Percentiles rank a stretch among this genome's conserved stretches.
Evolutionary conservation across 2,329 filamentous ascomycete genomes (phyloP).

Genomic region (Penicillium sp.): DNA sequence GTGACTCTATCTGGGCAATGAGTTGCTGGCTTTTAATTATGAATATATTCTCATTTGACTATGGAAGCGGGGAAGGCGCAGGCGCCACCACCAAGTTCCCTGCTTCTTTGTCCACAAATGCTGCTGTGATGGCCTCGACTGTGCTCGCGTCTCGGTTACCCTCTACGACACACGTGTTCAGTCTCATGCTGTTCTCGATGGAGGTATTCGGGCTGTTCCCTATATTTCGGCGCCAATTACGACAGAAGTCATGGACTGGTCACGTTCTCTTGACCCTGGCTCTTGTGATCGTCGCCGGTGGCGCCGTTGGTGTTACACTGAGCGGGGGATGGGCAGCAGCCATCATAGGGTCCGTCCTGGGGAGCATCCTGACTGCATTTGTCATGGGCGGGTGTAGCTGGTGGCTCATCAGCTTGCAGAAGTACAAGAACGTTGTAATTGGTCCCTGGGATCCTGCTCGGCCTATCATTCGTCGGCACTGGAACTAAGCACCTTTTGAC

Average conservation of each 20-base stretch:
- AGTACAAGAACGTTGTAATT: slow-evolving; percentile 98
- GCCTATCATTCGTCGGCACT: slow-evolving; percentile 55
- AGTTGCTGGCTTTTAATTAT: slow-evolving; percentile 89
- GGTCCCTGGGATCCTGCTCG: slow-evolving; percentile 96
- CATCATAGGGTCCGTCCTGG: slow-evolving; percentile 72
- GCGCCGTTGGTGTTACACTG: slow-evolving; percentile 66
- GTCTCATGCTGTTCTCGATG: slow-evolving; percentile 90
- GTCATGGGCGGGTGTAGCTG: slow-evolving; percentile 92
- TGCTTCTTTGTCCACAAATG: slow-evolving; percentile 81
- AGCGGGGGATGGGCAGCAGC: slow-evolving; percentile 55
- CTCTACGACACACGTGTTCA: slow-evolving; percentile 91
- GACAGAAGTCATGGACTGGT: slow-evolving; percentile 76
- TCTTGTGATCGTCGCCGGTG: slow-evolving; percentile 76
- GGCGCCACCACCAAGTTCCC: slow-evolving; percentile 52
- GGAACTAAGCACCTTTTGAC: slow-evolving; percentile 33
- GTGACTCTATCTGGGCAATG: slow-evolving; percentile 96
- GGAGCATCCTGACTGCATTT: slow-evolving; percentile 69
- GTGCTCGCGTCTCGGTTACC: slow-evolving; percentile 87
- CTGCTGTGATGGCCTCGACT: slow-evolving; percentile 92
- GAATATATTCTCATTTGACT: slow-evolving; percentile 98
- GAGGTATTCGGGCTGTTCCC: slow-evolving; percentile 97
- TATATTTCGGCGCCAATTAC: slow-evolving; percentile 88
- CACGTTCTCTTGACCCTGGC: slow-evolving; percentile 74
- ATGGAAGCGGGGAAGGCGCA: slow-evolving; percentile 61
- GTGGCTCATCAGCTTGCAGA: slow-evolving; percentile 96